Conservation (phyloP, 768 basidiomycete genomes). For the Leccinum pellstonianum region DNA sequence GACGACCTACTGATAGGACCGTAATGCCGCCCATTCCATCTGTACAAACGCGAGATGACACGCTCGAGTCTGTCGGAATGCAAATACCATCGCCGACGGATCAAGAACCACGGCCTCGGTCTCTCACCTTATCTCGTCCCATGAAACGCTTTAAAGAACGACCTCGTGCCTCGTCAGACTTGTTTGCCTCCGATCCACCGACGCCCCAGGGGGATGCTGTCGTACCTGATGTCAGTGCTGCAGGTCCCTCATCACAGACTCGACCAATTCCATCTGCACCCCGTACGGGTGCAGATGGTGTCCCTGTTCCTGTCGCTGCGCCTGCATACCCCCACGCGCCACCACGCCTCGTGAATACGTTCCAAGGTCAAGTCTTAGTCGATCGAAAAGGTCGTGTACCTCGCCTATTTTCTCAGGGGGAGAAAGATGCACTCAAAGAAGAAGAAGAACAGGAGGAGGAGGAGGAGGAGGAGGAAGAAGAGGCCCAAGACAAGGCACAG, state of each 20-base stretch:
- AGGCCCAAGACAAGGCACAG: not conserved
- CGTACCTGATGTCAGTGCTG: not conserved
- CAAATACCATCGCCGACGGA: not conserved
- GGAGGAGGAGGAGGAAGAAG: not conserved
- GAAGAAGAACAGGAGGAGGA: not conserved
- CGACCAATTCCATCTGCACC: not conserved
- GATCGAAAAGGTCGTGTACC: conserved; percentile 19
- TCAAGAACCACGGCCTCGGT: not conserved
- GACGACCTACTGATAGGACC: not conserved
- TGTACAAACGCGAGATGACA: not conserved
- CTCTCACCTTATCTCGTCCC: not conserved
- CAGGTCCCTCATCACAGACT: not conserved
- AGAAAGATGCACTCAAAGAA: not conserved
- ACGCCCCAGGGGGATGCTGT: conserved; percentile 7
- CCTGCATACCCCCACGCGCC: conserved; percentile 15
- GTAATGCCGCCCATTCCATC: not conserved
- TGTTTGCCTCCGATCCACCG: conserved; percentile 19
- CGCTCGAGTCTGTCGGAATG: conserved; percentile 1
- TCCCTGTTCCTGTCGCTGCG: not conserved
- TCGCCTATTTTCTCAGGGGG: not conserved
- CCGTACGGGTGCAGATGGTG: not conserved
- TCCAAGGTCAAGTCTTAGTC: conserved; percentile 21
- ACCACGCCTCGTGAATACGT: conserved; percentile 20
- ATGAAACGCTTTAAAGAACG: conserved; percentile 15
- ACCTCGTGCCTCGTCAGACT: conserved; percentile 7